phyloP scores from a whole-genome alignment of 2,329 filamentous ascomycete species.

The Xylariaceae sp. region DNA sequence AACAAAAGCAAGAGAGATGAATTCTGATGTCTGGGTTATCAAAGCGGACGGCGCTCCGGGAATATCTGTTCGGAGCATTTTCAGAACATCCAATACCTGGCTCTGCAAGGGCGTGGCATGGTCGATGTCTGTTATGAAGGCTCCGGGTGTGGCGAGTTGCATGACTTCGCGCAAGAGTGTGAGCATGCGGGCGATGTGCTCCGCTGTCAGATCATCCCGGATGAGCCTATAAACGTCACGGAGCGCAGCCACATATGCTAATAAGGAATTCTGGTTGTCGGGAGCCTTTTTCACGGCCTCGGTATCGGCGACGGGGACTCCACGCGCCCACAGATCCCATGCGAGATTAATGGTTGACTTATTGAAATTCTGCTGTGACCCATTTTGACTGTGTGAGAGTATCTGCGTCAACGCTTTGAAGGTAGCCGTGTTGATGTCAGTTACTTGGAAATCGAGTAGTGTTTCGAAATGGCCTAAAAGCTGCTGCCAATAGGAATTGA shows the following conservation, averaged over 20 bases:
- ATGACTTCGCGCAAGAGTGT: conserved; percentile 67
- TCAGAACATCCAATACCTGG: conserved; percentile 64
- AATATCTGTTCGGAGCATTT: conserved; percentile 63
- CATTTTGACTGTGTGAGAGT: conserved; percentile 48
- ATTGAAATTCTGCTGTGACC: conserved; percentile 41
- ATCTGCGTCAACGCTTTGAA: conserved; percentile 66
- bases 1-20: conserved; percentile 66
- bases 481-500: conserved; percentile 71
- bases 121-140: conserved; percentile 70
- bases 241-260: conserved; percentile 76
- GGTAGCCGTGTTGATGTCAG: conserved; percentile 69
- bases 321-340: conserved; percentile 68
- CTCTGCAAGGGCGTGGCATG: conserved; percentile 69
- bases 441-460: conserved; percentile 57
- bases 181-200: conserved; percentile 65
- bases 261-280: conserved; percentile 76
- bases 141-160: conserved; percentile 62
- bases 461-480: conserved; percentile 66
- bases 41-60: conserved; percentile 63
- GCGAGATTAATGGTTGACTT: conserved; percentile 54
- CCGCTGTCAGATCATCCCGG: conserved; percentile 56
- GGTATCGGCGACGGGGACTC: conserved; percentile 51
- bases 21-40: conserved; percentile 64
- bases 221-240: conserved; percentile 76
- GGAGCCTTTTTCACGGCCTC: conserved; percentile 41